Conservation (phyloP, 2,329 filamentous ascomycete species). For the Monilinia fructicola region DNA sequence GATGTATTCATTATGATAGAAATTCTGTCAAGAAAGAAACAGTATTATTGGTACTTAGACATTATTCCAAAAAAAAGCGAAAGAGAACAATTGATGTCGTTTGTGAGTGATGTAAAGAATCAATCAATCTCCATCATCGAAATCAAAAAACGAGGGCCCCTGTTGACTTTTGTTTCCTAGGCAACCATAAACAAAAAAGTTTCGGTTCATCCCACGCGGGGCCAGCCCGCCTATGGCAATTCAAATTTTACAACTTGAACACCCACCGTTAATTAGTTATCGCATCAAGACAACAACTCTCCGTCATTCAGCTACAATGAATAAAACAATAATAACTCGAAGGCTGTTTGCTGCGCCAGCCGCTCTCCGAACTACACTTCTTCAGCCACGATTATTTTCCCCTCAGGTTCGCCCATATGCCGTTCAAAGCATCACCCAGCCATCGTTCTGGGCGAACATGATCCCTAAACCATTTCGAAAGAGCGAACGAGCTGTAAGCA, state of each 20-base stretch:
- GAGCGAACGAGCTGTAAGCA: conserved; percentile 42
- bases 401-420: conserved; percentile 32
- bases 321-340: conserved; percentile 30
- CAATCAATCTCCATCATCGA: conserved; percentile 15
- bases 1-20: conserved; percentile 44
- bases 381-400: conserved; percentile 24
- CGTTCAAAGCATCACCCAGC: conserved; percentile 41
- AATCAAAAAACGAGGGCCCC: conserved; percentile 20
- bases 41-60: conserved; percentile 38
- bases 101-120: conserved; percentile 19
- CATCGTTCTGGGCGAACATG: conserved; percentile 64
- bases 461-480: conserved; percentile 66
- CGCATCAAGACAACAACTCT: background rate
- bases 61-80: conserved; percentile 35
- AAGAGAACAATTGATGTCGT: conserved; percentile 22
- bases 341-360: conserved; percentile 34
- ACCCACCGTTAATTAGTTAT: background rate
- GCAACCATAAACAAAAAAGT: conserved; percentile 14
- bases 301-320: conserved; percentile 28
- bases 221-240: background rate
- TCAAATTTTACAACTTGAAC: conserved; percentile 12
- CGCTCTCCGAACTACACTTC: conserved; percentile 30
- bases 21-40: conserved; percentile 25
- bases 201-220: conserved; percentile 9
- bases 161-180: conserved; percentile 24